A percentile compares a stretch with the other conserved stretches of the same genome.
Conservation (phyloP, 78 protist genomes). For the Dictyostelium purpureum region DNA sequence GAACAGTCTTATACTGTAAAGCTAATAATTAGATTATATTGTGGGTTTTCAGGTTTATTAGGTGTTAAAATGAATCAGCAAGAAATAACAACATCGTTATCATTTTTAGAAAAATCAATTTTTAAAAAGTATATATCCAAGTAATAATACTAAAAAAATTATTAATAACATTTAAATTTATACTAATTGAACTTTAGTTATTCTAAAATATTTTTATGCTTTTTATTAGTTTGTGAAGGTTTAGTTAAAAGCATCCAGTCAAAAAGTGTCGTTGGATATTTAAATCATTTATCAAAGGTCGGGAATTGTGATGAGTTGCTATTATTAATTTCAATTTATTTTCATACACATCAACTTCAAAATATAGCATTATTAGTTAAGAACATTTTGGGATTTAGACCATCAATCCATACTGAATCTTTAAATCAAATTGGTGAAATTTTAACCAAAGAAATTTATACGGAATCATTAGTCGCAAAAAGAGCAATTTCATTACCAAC, state of each 20-base stretch:
- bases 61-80: conserved; percentile 40
- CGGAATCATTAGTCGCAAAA: conserved; percentile 54
- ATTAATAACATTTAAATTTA: background rate
- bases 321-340: conserved; percentile 51
- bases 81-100: conserved; percentile 24
- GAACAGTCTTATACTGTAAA: conserved; percentile 1
- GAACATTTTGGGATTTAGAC: conserved; percentile 53
- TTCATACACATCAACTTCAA: conserved; percentile 62
- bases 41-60: conserved; percentile 48
- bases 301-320: conserved; percentile 39
- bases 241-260: background rate
- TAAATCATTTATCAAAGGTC: conserved; percentile 12
- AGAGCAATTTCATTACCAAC: conserved; percentile 10
- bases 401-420: conserved; percentile 67
- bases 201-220: conserved; percentile 53
- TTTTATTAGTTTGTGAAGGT: conserved; percentile 50
- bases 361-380: conserved; percentile 35
- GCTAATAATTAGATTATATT: conserved; percentile 53
- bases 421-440: conserved; percentile 57
- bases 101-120: conserved; percentile 1
- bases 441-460: conserved; percentile 45
- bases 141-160: background rate
- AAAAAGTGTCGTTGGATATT: conserved; percentile 19
- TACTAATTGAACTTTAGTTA: background rate
- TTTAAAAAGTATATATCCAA: background rate